These are phyloP conservation scores for Fusarium buharicum DNA, from an alignment of 2,329 filamentous ascomycete genomes.

Conservation along the genomic window DNA sequence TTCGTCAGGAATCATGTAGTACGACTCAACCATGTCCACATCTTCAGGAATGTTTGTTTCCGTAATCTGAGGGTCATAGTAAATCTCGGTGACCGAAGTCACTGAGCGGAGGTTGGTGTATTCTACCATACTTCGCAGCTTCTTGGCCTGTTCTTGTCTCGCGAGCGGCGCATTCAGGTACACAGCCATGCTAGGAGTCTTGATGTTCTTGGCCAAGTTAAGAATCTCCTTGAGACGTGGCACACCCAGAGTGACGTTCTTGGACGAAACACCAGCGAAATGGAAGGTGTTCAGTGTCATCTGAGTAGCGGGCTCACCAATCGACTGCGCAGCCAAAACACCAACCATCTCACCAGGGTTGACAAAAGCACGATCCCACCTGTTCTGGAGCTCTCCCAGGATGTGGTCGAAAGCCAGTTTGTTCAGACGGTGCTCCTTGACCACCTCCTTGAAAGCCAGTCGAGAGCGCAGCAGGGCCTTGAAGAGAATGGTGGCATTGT, in stretches of 20 bases:
- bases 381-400: slow-evolving; percentile 86
- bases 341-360: slow-evolving; percentile 98
- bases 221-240: slow-evolving; percentile 99
- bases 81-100: slow-evolving; percentile 92
- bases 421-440: slow-evolving; percentile 85
- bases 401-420: slow-evolving; percentile 94
- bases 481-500: slow-evolving; percentile 89
- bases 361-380: slow-evolving; percentile 86
- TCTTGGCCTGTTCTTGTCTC: slow-evolving; percentile 83
- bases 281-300: slow-evolving; percentile 99
- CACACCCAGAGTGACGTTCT: slow-evolving; percentile 99
- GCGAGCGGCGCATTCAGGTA: slow-evolving; percentile 75
- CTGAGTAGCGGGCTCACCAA: slow-evolving; percentile 97
- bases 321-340: slow-evolving; percentile 96
- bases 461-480: slow-evolving; percentile 91
- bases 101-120: slow-evolving; percentile 94
- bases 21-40: slow-evolving; percentile 93
- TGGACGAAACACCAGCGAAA: slow-evolving; percentile 99
- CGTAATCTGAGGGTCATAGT: slow-evolving; percentile 93
- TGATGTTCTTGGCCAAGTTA: slow-evolving; percentile 97
- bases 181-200: slow-evolving; percentile 96
- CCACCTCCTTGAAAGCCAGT: slow-evolving; percentile 91
- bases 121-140: slow-evolving; percentile 87
- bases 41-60: slow-evolving; percentile 88
- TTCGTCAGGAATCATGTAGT: slow-evolving; percentile 93